A percentile compares a stretch with the other conserved stretches of the same genome.
Evolutionary conservation across 768 basidiomycete genomes (phyloP).

Genomic region (Harrya chromipes): DNA sequence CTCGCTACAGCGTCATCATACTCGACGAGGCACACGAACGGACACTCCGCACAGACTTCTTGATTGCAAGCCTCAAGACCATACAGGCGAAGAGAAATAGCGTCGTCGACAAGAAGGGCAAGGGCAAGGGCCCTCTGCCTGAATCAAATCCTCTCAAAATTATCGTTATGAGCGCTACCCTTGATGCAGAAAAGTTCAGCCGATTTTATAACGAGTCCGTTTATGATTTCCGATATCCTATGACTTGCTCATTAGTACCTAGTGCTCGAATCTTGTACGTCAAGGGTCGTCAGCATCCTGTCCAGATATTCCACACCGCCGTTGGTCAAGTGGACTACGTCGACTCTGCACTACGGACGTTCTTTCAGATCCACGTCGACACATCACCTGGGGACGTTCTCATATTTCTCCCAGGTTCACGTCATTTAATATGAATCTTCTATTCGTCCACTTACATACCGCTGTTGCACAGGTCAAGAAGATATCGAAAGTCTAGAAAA

Average conservation of each 20-base stretch:
- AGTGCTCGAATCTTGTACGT: constrained; percentile 90
- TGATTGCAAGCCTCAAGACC: constrained; percentile 86
- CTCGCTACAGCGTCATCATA: constrained; percentile 81
- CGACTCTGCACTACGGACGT: constrained; percentile 86
- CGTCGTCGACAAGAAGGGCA: constrained; percentile 41
- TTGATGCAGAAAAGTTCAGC: constrained; percentile 94
- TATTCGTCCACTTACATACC: background rate
- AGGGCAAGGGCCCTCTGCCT: constrained; percentile 35
- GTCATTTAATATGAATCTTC: background rate
- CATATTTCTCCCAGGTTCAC: constrained; percentile 83
- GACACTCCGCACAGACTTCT: constrained; percentile 88
- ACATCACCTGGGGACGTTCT: constrained; percentile 84
- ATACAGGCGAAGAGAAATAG: constrained; percentile 69
- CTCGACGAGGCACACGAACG: constrained; percentile 98
- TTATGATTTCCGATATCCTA: background rate
- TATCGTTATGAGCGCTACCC: constrained; percentile 95
- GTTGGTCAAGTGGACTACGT: constrained; percentile 78
- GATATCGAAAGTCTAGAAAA: constrained; percentile 89
- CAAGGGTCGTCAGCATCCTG: constrained; percentile 90
- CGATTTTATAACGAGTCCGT: constrained; percentile 80
- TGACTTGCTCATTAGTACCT: constrained; percentile 6
- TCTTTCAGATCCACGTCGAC: constrained; percentile 89
- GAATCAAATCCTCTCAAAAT: constrained; percentile 74
- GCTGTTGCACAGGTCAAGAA: constrained; percentile 69
- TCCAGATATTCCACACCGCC: constrained; percentile 77